Evolutionary conservation across 2,329 filamentous ascomycete genomes (phyloP), one percentile per base, ranked within the genome.

Genomic region (Talaromyces sp.): DNA sequence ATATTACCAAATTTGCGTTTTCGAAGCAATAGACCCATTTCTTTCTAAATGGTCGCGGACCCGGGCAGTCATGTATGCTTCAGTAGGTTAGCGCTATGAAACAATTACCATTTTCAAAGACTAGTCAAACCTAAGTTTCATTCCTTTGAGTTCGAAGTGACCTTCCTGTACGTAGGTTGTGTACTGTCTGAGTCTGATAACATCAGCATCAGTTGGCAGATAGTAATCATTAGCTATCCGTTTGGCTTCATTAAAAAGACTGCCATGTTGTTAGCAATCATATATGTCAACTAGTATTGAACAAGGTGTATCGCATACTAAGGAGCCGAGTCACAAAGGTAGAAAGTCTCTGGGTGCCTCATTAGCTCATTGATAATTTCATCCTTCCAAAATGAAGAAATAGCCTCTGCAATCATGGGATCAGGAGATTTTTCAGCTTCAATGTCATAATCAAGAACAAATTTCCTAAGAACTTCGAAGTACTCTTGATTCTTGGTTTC

Each of bases 191-290:
- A 57, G 29, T 12, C 31, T 57, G 29, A 57, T 27, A 1, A 19
- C 26, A 8, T 57, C 55, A 57, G n/a, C 43, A 19, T 19, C 55
- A 27, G 55, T 51, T 57, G 55, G 55, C 29, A 26, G 6, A 31
- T 35, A 57, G 9, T 8, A n/a, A 8, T 7, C 1, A 17, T 26
- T 1, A 4, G 41, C 11, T 12, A 57, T 57, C 19, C 55, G 43
- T 51, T 38, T 57, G 29, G 55, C 55, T 35, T 51, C 55, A n/a
- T 57, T 38, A 26, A 57, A 51, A 8, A 50, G 17, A 57, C 55
- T 51, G 19, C 12, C 26, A 7, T 27, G 1, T 19, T 51, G 55
- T 57, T 38, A 57, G 38, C 9, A 27, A 38, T 6, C 11, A 10
- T 57, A 21, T n/a, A 3, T 29, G 12, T n/a, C n/a, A n/a, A n/a